Base-by-base conservation (phyloP, 2,329 filamentous ascomycete species). In the Herpotrichia juniperi region DNA sequence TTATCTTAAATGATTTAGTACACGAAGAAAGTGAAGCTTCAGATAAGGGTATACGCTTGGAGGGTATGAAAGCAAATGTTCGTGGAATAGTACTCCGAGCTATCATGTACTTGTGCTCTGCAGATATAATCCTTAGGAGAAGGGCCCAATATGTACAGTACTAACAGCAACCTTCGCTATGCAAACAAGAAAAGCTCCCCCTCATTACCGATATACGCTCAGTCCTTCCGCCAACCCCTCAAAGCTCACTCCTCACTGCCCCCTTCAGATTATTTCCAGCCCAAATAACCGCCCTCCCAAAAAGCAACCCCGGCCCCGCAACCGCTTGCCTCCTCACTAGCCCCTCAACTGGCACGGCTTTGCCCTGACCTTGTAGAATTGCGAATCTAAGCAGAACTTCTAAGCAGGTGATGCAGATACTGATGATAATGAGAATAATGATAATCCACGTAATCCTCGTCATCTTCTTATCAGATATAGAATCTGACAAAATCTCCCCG, bases 401-500 rank as follows among this genome's bases (percentile, higher is more conserved):
- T 3, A 89, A 87, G 45, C 91, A 89, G 1, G 94, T 97, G 47
- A 99, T 91, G 46, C 92, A 79, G 66, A 99, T 97, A 69, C 89
- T 93, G 61, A 97, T 79, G 42, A 96, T 75, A 69, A 99, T 99
- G 40, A 99, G 83, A 40, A 96, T 82, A 66, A 99, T 99, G 74
- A 97, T 89, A 73, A 99, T 97, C 93, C 93, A 97, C 1, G 94
- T 99, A 71, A 97, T 96, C 60, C 83, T 82, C 62, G 91, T 96
- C 89, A 97, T 97, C 74, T 96, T 97, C 61, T 90, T 88, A 71
- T 97, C 92, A 19, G 91, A 91, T 48, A 97, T 93, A 1, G 87
- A 91, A 75, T 99, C 93, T 12, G 90, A 92, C 1, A 99, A 80
- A 21, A 99, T 97, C 76, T 97, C 93, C 40, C 94, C 93, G 9